Evolutionary conservation across 2,329 filamentous ascomycete genomes (phyloP).

Genomic region (Penicillium sclerotiorum): DNA sequence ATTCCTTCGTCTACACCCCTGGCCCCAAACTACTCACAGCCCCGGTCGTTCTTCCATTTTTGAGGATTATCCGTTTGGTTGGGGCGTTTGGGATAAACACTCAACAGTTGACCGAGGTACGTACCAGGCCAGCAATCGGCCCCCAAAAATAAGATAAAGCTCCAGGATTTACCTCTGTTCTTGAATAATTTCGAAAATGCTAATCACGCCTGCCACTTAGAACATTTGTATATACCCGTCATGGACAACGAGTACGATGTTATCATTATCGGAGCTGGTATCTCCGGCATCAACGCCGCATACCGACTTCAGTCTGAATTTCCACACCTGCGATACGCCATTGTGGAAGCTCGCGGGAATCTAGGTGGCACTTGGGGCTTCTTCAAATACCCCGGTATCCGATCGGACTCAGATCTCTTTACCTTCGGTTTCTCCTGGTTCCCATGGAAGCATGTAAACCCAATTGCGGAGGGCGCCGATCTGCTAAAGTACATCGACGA

Average conservation of each 20-base stretch:
- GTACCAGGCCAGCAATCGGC: no score
- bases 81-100: no score
- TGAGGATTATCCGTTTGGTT: no score
- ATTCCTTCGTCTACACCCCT: no score
- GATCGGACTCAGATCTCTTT: conserved; percentile 59
- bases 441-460: conserved; percentile 58
- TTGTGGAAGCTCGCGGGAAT: conserved; percentile 52
- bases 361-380: conserved; percentile 58
- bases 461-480: conserved; percentile 47
- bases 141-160: no score
- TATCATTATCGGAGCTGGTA: conserved; percentile 53
- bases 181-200: no score
- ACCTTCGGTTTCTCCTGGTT: conserved; percentile 67
- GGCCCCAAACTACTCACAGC: no score
- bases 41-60: no score
- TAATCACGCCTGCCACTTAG: background rate
- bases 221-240: background rate
- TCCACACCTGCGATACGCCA: conserved; percentile 47
- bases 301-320: conserved; percentile 47
- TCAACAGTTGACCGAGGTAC: no score
- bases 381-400: conserved; percentile 53
- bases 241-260: conserved; percentile 15
- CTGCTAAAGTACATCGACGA: conserved; percentile 6
- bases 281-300: conserved; percentile 54
- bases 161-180: no score